These are phyloP conservation scores for Gossypium arboreum DNA, from an alignment of 345 rosid species.

Conservation along the genomic window DNA sequence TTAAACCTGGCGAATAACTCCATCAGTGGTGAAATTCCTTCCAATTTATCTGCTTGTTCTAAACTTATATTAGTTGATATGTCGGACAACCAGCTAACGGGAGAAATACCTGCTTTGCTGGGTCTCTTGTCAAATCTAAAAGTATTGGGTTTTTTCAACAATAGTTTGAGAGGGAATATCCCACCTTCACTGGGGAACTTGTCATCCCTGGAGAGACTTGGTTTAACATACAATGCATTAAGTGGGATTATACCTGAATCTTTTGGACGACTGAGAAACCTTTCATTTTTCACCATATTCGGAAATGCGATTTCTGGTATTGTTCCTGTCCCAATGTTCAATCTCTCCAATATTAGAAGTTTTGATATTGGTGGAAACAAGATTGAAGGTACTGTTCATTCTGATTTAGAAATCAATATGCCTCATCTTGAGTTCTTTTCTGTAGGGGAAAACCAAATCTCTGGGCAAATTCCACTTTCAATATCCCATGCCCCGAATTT, in stretches of 20 bases:
- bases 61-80: neutral
- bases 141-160: neutral
- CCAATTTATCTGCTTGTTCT: conserved; percentile 17
- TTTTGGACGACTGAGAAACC: neutral
- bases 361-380: neutral
- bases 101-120: neutral
- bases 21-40: conserved; percentile 15
- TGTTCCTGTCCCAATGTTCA: neutral
- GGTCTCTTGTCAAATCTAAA: neutral
- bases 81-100: neutral
- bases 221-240: neutral
- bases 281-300: too few relatives aligned
- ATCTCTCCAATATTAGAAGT: neutral
- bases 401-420: too few relatives aligned
- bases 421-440: too few relatives aligned
- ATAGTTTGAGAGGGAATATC: neutral
- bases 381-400: too few relatives aligned
- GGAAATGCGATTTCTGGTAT: neutral
- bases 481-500: too few relatives aligned
- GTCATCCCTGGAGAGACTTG: neutral
- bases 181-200: conserved; percentile 7
- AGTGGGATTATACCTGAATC: neutral
- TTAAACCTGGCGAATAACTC: neutral
- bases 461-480: too few relatives aligned
- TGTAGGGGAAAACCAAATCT: too few relatives aligned